Evolutionary conservation across 805 yeast species (phyloP), one percentile per base, ranked within the genome.

Genomic region (Komagataella phaffii): DNA sequence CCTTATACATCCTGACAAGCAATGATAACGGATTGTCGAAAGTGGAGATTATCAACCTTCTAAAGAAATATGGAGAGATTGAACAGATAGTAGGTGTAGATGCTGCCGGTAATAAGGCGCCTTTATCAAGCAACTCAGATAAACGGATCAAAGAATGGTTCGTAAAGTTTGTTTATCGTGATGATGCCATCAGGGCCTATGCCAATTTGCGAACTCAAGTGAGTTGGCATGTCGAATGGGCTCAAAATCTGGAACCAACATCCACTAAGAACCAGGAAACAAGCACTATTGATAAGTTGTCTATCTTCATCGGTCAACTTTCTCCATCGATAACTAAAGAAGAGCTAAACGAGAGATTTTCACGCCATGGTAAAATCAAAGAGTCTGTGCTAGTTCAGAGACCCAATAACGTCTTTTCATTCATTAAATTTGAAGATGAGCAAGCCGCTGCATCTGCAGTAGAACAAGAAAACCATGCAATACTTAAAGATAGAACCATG

Each of bases 101-200:
- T 21, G 58, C 61, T 17, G 75, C 76, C 2, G 60, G 59, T 44
- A 56, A 58, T 18, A 55, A 51, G 17, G 17, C 48, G 3, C 52
- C 54, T 23, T 30, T 55, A 55, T 56, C 23, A 56, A 53, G 3
- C 57, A 52, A 23, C 43, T 47, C 24, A n/a, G 17, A 17, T 21
- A 30, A 17, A 8, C 21, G 14, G 6, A 45, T 49, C 49, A 68
- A 65, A 49, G 72, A 74, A 24, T 88, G 95, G 95, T 87, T 82
- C 61, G 77, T 81, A 55, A 84, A 85, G 60, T 88, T 81, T 68
- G 85, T 81, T 1, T 87, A 76, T 63, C 77, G 96, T 48, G 95
- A 86, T 62, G 96, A 88, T 64, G 96, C 96, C 10, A 85, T 87
- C 47, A 75, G 85, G 59, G 95, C 95, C 0, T 88, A 78, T 69